phyloP scores from a whole-genome alignment of 2,329 filamentous ascomycete species.

The Lanzia echinophila region DNA sequence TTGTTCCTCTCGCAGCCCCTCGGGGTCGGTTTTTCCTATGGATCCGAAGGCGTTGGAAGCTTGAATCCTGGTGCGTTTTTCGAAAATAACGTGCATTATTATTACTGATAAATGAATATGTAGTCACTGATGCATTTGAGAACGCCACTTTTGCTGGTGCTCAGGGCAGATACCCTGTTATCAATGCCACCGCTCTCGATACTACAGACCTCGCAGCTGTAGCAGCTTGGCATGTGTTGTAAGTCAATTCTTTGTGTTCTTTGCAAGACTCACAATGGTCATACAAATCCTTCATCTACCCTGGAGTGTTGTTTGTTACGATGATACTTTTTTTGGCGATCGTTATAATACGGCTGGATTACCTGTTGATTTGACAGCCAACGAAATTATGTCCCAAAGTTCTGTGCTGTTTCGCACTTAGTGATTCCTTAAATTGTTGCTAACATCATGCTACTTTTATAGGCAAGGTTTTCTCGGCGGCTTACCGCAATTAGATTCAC shows the following conservation, averaged over 20 bases:
- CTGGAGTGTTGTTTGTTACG: no score
- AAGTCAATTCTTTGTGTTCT: no score
- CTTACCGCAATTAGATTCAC: slow-evolving; percentile 34
- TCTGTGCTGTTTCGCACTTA: no score
- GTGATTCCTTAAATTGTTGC: not conserved
- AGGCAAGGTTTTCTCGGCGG: slow-evolving; percentile 45
- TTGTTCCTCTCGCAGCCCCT: slow-evolving; percentile 52
- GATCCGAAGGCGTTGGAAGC: slow-evolving; percentile 30
- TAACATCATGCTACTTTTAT: not conserved
- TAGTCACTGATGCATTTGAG: slow-evolving; percentile 10
- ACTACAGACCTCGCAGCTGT: slow-evolving; percentile 51
- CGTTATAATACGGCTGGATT: no score
- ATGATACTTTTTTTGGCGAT: no score
- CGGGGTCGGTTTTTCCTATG: slow-evolving; percentile 61
- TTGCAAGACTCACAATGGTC: not conserved
- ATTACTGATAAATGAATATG: not conserved
- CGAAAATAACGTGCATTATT: not conserved
- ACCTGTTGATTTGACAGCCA: no score
- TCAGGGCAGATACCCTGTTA: slow-evolving; percentile 20
- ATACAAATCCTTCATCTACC: not conserved
- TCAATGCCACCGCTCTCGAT: slow-evolving; percentile 42
- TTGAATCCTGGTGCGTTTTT: slow-evolving; percentile 18
- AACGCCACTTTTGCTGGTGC: slow-evolving; percentile 16
- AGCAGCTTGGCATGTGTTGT: slow-evolving; percentile 46
- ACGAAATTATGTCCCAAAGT: not conserved